Percentiles rank a stretch among this genome's conserved stretches.
These are phyloP conservation scores for Syncephalastrum contaminatum DNA, from an alignment of 371 early-diverging fungal genomes.

Conservation along the genomic window DNA sequence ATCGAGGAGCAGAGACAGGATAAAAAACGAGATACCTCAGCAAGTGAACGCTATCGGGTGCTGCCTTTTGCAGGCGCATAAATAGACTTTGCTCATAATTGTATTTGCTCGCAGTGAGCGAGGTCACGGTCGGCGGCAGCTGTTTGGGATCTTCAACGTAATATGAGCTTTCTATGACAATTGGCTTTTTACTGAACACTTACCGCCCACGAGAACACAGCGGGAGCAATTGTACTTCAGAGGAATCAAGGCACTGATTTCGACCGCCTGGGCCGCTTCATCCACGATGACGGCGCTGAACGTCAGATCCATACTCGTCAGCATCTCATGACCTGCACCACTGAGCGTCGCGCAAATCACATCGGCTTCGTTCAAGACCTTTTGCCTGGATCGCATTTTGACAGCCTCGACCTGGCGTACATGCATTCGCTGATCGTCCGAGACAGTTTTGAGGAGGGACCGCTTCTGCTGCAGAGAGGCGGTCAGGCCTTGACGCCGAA, in stretches of 20 bases:
- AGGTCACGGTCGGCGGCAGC: conserved; percentile 93
- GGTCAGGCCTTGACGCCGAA: conserved; percentile 14
- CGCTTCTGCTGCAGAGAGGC: conserved; percentile 29
- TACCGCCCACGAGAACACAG: conserved; percentile 93
- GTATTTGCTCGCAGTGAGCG: conserved; percentile 67
- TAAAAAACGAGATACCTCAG: conserved; percentile 48
- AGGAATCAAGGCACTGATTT: conserved; percentile 90
- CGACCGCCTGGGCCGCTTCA: conserved; percentile 97
- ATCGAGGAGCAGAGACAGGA: no score
- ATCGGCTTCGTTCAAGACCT: conserved; percentile 71
- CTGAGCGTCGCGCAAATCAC: conserved; percentile 83
- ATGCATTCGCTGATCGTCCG: conserved; percentile 42
- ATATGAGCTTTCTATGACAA: not conserved
- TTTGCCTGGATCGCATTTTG: conserved; percentile 57
- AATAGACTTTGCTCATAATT: conserved; percentile 91
- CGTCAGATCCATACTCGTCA: conserved; percentile 57
- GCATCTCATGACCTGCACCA: conserved; percentile 85
- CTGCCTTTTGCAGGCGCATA: conserved; percentile 70
- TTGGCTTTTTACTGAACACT: conserved; percentile 7
- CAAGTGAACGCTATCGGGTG: conserved; percentile 67
- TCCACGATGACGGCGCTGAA: conserved; percentile 93
- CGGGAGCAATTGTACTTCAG: conserved; percentile 80
- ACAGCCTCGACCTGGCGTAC: conserved; percentile 50
- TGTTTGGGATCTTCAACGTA: conserved; percentile 85
- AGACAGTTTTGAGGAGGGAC: conserved; percentile 34